These are phyloP conservation scores for Ogataea nitratoaversa DNA, from an alignment of 805 yeast species.

Conservation along the genomic window DNA sequence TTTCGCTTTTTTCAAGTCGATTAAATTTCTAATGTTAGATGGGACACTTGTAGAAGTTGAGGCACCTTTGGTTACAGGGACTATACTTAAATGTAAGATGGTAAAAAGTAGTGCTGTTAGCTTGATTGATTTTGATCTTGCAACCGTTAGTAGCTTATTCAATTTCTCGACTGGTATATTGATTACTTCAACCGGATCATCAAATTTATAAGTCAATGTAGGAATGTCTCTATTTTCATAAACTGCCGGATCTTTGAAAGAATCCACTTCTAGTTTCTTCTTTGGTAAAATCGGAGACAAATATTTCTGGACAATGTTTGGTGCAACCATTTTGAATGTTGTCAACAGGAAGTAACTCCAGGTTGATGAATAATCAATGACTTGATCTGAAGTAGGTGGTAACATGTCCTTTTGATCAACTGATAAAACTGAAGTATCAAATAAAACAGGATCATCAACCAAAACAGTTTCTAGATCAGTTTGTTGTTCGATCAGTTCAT, in stretches of 20 bases:
- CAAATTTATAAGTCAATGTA: slow-evolving; percentile 1
- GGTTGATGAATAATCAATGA: slow-evolving; percentile 10
- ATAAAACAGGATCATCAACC: slow-evolving; percentile 1
- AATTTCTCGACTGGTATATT: slow-evolving; percentile 7
- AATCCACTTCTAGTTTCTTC: neutral
- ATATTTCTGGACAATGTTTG: neutral
- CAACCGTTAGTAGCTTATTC: slow-evolving; percentile 5
- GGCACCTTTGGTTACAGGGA: slow-evolving; percentile 9
- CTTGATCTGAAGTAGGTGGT: slow-evolving; percentile 3
- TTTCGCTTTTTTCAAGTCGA: slow-evolving; percentile 1
- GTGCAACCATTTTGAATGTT: neutral
- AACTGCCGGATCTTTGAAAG: neutral
- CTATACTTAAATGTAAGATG: slow-evolving; percentile 9
- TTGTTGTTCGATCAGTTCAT: slow-evolving; percentile 10
- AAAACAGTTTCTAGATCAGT: neutral
- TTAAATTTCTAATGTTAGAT: slow-evolving; percentile 14
- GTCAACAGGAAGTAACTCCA: neutral
- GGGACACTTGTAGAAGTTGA: slow-evolving; percentile 17
- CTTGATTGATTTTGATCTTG: slow-evolving; percentile 13
- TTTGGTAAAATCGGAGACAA: neutral
- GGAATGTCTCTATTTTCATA: slow-evolving; percentile 3
- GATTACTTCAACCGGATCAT: slow-evolving; percentile 3
- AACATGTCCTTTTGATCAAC: slow-evolving; percentile 1
- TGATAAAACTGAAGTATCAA: slow-evolving; percentile 1
- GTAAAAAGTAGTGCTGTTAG: slow-evolving; percentile 15